Base-by-base conservation (phyloP, 495 filamentous ascomycete species). In the Penicillium diatomitis region DNA sequence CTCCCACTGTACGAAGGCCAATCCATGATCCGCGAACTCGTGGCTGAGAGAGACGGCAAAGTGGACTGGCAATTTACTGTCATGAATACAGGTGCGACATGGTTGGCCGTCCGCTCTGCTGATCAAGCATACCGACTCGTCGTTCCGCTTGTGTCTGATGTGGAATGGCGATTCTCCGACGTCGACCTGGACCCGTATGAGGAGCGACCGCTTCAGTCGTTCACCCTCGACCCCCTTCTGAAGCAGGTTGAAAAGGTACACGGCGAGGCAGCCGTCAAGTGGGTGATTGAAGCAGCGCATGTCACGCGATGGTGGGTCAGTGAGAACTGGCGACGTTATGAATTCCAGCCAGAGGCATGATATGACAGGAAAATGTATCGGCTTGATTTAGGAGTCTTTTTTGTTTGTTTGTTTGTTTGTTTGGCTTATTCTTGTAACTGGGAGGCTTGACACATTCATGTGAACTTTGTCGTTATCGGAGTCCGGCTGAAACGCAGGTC, bases 1-100 rank as follows among this genome's bases (percentile, higher is more conserved):
- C 58, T 71, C n/a, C 62, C 64, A 9, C 54, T 70, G 6, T 73
- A 72, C 48, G 67, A 73, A 62, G 70, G 67, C 28, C 70, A 73
- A 45, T 71, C 67, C 0, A 63, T 73, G 37, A 65, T 73, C 49
- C 67, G 70, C 8, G 56, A 58, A 3, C 47, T 54, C 6, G 44
- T 60, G 3, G 56, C 60, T 12, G 46, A 51, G 29, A 50, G 54
- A 6, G 48, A 57, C 11, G 57, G 49, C 32, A 52, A 51, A 12
- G 54, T 44, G 6, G 57, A 65, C 45, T 73, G 69, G 69, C 66
- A 72, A 32, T 70, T 71, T 52, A 64, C 64, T n/a, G 63, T 68
- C 38, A 64, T 72, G 47, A 73, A 73, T 46, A 66, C 67, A 1
- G 70, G 70, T 7, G 64, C 63, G 4, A 63, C 64, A 6, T 58